Evolutionary conservation across 352 stramenopile genomes (phyloP).

Genomic region (Phytophthora quininea): DNA sequence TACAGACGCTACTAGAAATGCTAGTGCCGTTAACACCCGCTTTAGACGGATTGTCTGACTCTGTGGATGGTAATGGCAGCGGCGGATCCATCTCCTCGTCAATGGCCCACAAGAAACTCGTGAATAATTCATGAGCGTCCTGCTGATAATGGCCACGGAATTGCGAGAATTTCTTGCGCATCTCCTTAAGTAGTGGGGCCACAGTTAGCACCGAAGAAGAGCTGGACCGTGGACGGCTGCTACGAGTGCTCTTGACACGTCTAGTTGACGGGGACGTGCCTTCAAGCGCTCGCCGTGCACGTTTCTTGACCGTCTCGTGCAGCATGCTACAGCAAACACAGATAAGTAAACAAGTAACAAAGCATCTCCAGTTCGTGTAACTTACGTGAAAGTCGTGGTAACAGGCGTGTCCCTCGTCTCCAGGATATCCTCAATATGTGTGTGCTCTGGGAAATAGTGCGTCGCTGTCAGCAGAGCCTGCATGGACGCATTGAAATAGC

Average conservation of each 20-base stretch:
- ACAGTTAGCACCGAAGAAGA: slow-evolving; percentile 62
- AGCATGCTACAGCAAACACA: slow-evolving; percentile 43
- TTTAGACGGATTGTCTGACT: neutral
- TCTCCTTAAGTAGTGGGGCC: slow-evolving; percentile 63
- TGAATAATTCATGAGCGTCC: slow-evolving; percentile 96
- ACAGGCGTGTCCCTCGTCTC: slow-evolving; percentile 89
- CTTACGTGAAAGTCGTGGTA: slow-evolving; percentile 73
- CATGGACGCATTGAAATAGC: slow-evolving; percentile 92
- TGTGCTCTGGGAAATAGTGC: slow-evolving; percentile 67
- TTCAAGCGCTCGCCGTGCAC: slow-evolving; percentile 36
- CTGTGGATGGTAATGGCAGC: neutral
- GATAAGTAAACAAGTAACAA: slow-evolving; percentile 1
- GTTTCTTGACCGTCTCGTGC: slow-evolving; percentile 66
- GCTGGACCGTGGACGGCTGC: slow-evolving; percentile 20
- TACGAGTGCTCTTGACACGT: slow-evolving; percentile 30
- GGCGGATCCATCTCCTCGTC: slow-evolving; percentile 74
- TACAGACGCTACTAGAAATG: slow-evolving; percentile 28
- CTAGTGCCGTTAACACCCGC: slow-evolving; percentile 6
- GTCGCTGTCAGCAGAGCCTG: slow-evolving; percentile 92
- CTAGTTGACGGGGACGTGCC: slow-evolving; percentile 17
- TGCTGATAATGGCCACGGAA: slow-evolving; percentile 97
- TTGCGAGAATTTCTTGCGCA: slow-evolving; percentile 86
- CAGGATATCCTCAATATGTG: slow-evolving; percentile 52
- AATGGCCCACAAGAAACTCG: slow-evolving; percentile 91
- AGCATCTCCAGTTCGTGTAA: neutral